phyloP scores from a whole-genome alignment of 208 protist species.

The Leishmania braziliensis region DNA sequence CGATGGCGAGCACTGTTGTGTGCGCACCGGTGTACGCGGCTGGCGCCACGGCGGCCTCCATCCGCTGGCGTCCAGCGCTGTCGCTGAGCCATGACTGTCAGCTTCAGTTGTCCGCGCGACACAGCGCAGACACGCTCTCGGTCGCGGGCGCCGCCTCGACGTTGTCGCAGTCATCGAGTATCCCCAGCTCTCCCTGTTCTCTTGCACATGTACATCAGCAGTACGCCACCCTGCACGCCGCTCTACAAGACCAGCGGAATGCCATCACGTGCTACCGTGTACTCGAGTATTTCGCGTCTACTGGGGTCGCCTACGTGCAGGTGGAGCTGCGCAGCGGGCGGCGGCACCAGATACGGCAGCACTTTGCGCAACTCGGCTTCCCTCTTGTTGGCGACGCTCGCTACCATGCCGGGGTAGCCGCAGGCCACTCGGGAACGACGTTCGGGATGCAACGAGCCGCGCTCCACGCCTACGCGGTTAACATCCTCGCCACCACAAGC shows the following conservation, averaged over 20 bases:
- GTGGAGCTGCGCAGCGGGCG: slow-evolving; percentile 61
- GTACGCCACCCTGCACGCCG: slow-evolving; percentile 17
- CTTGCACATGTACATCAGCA: neutral
- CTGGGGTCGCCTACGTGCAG: slow-evolving; percentile 66
- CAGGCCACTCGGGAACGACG: slow-evolving; percentile 1
- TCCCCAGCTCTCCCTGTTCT: neutral
- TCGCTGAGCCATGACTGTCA: neutral
- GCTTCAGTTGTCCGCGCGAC: neutral
- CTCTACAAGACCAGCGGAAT: slow-evolving; percentile 41
- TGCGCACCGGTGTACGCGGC: slow-evolving; percentile 28
- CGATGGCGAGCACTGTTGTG: slow-evolving; percentile 3
- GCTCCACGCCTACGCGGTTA: slow-evolving; percentile 37
- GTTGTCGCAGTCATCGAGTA: neutral
- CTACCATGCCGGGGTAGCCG: slow-evolving; percentile 44
- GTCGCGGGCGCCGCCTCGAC: neutral
- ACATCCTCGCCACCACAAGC: slow-evolving; percentile 31
- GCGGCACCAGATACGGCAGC: slow-evolving; percentile 86
- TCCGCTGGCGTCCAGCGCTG: slow-evolving; percentile 5
- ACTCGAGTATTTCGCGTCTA: slow-evolving; percentile 55
- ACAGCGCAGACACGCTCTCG: neutral
- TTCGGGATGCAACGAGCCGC: slow-evolving; percentile 16
- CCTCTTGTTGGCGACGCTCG: slow-evolving; percentile 71
- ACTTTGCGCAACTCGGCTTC: slow-evolving; percentile 66
- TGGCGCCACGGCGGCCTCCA: slow-evolving; percentile 10
- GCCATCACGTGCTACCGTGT: slow-evolving; percentile 72